Evolutionary conservation across 257 asterid genomes (phyloP), one percentile per base, ranked within the genome.

Genomic region (Cruciata laevipes): DNA sequence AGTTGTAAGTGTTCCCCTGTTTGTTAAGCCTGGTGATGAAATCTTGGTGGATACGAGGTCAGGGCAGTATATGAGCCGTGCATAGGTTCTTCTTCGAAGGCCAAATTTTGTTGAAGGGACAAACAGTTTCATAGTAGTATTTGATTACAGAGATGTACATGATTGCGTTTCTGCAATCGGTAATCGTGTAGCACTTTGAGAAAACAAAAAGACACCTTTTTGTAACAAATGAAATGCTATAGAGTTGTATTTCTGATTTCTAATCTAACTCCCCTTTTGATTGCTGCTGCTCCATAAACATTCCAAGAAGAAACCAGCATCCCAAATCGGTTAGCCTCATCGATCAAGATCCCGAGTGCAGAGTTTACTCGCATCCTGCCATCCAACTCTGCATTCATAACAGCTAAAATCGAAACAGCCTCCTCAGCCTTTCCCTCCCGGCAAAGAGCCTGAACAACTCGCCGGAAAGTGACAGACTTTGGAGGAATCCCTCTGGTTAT

Each of bases 31-130:
- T 61, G 99, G 97, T 37, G 79, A 83, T 65, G 87, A 82, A 53
- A 83, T 90, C 67, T 3, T 90, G 79, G 80, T 94, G 51, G 99
- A 93, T 77, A 88, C 96, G 14, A 87, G 99, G 86, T 83, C 87
- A 24, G 99, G 99, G 78, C 89, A 85, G 79, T 94, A 94, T 83
- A 90, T 90, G 97, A 85, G 95, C 74, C 95, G 99, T 32, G 97
- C 95, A 17, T 85, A 85, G 83, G 71, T 49, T 76, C 37, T 62
- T 67, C 14, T 16, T 16, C 14, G 18, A 51, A 42, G 20, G 0
- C 75, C 72, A 32, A 61, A 21, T 59, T 67, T 76, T 52, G 75
- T 60, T 65, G 25, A 55, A 61, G 40, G 67, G 30, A 65, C 63
- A 20, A 33, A 65, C 63, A 17, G 38, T 24, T 65, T 67, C 58